Base-by-base conservation (phyloP, 345 rosid species). In the Durio zibethinus region DNA sequence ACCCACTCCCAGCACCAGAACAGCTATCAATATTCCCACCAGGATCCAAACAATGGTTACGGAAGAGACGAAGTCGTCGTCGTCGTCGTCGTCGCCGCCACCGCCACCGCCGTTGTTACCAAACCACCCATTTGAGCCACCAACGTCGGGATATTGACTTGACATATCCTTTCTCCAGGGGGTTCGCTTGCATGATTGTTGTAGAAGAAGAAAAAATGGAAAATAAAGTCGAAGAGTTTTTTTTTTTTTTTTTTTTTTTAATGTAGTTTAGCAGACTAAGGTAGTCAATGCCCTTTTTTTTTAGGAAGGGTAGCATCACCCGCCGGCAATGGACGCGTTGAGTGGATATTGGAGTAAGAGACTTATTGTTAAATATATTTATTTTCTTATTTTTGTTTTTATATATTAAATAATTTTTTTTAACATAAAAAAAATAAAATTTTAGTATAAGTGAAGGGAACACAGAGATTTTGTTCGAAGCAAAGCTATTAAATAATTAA, bases 41-140 rank as follows among this genome's bases (percentile, higher is more conserved):
- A 50, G 42, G 43, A 71, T 71, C 75, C 75, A 71, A 50, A 71
- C 12, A 18, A 71, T 0, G 10, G 61, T 71, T 6, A 61, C 52
- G 5, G 75, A 31, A 70, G 59, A 29, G 15, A 18, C 36, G n/a
- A n/a, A n/a, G n/a, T n/a, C n/a, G n/a, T n/a, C n/a, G n/a, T n/a
- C n/a, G n/a, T n/a, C n/a, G n/a, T n/a, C n/a, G n/a, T n/a, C n/a
- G n/a, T n/a, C n/a, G 16, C 27, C 18, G 29, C 15, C 62, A 1
- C 7, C n/a, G n/a, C n/a, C n/a, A 0, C 33, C 72, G 0, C 36
- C 0, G 35, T 33, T 10, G 2, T 33, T 7, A 20, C 2, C 45
- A 31, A 71, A 71, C 75, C 75, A 50, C 61, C 25, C 43, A 50
- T 71, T 71, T 3, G 61, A 43, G 20, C 31, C 74, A 20, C 60